Evolutionary conservation across 2,329 filamentous ascomycete species (phyloP).

Genomic region (Paecilomyces niveus): DNA sequence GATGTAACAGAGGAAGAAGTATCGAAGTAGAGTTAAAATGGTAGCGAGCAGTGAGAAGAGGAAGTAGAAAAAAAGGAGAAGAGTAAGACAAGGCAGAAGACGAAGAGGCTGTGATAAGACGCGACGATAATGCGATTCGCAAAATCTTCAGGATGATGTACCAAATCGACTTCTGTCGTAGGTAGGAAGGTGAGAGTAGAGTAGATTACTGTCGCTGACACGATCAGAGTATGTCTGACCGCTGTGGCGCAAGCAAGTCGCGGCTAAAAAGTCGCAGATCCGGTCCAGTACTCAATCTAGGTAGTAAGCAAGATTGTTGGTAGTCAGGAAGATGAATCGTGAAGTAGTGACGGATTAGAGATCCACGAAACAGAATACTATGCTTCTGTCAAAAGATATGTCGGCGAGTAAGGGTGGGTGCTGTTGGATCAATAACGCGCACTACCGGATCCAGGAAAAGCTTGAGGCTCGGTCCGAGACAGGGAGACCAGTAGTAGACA

Average conservation of each 20-base stretch:
- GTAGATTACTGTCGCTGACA: not conserved
- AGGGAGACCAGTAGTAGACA: not conserved
- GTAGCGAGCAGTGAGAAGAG: conserved; percentile 8
- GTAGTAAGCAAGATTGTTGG: not conserved
- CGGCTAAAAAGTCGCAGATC: not conserved
- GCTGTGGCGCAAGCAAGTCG: not conserved
- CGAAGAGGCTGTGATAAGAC: not conserved
- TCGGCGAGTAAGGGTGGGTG: not conserved
- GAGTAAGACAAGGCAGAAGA: conserved; percentile 2
- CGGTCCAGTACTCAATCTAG: not conserved
- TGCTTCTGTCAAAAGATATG: not conserved
- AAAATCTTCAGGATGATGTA: not conserved
- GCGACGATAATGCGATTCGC: not conserved
- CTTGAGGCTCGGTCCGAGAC: not conserved
- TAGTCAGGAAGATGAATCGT: not conserved
- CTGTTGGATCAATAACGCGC: not conserved
- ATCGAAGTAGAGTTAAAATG: conserved; percentile 7
- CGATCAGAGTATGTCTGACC: not conserved
- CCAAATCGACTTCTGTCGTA: not conserved
- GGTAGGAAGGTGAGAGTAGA: conserved; percentile 2
- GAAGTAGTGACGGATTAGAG: not conserved
- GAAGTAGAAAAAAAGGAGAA: conserved; percentile 4
- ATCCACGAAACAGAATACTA: not conserved
- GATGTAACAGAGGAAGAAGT: not conserved
- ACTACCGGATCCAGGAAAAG: conserved; percentile 1